Conservation (phyloP, 768 basidiomycete genomes). For the Kwoniella dejecticola region DNA sequence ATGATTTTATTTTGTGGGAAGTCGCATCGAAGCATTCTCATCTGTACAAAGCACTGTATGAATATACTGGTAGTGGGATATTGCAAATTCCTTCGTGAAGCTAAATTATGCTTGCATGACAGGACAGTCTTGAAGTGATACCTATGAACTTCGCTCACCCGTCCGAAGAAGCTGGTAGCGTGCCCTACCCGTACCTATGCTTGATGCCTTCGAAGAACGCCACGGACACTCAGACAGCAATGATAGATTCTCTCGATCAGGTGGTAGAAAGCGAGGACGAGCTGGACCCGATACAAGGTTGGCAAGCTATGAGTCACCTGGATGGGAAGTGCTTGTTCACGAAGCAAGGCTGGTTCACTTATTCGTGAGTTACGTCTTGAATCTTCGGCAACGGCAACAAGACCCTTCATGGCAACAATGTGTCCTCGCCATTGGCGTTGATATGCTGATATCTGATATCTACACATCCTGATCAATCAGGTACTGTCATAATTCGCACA, state of each 20-base stretch:
- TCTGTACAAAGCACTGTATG: too few species aligned
- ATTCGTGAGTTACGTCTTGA: slow-evolving; percentile 81
- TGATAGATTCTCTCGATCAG: slow-evolving; percentile 14
- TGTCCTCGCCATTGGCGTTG: neutral
- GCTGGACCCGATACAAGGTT: slow-evolving; percentile 39
- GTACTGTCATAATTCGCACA: slow-evolving; percentile 81
- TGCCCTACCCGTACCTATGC: slow-evolving; percentile 44
- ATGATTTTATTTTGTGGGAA: too few species aligned
- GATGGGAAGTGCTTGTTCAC: slow-evolving; percentile 50
- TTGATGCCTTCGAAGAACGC: slow-evolving; percentile 41
- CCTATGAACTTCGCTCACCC: slow-evolving; percentile 36
- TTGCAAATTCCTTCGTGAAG: too few species aligned
- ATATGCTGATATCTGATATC: too few species aligned
- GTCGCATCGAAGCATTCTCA: too few species aligned
- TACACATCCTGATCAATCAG: too few species aligned
- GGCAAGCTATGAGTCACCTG: slow-evolving; percentile 45
- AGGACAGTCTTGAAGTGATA: slow-evolving; percentile 33
- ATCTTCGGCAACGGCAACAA: neutral
- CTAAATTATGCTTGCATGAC: too few species aligned
- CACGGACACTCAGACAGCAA: slow-evolving; percentile 26
- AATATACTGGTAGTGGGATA: too few species aligned
- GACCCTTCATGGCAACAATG: neutral
- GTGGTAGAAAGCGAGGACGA: slow-evolving; percentile 30
- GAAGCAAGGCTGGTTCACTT: slow-evolving; percentile 69
- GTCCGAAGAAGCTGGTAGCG: slow-evolving; percentile 10